Evolutionary conservation across 164 flowering plant species (phyloP), one percentile per base, ranked within the genome.

Genomic region (Magnolia officinalis): DNA sequence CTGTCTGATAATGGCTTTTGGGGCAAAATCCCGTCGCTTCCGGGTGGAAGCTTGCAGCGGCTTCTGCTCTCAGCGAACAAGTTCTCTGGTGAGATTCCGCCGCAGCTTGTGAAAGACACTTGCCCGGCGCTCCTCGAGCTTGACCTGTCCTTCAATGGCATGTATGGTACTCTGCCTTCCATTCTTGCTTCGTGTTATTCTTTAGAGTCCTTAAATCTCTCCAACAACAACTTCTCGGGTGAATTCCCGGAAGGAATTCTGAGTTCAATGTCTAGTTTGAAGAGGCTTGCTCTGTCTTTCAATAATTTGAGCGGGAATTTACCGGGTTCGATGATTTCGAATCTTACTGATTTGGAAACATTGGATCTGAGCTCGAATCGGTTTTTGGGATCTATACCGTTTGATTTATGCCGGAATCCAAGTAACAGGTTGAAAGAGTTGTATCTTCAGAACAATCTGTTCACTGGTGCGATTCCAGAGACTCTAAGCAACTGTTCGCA

Each of bases 291-390:
- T 20, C 52, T 94, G 65, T 82, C 93, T 26, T 87, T 74, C 79
- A 96, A 96, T 80, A 63, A 81, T 31, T 90, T 94, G 61, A 20
- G 51, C 8, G 97, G 97, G 8, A 21, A 9, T 13, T 73, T 96
- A 76, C 89, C 94, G 18, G 87, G 86, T 64, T 83, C 90, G 7
- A 55, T 91, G 29, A 55, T 88, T 67, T 87, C 68, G 5, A 79
- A 74, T 55, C 78, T 92, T 37, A 70, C 85, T 11, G 75, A 65
- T 51, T 88, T 96, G 89, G 93, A 91, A 84, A 50, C 79, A 10
- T 85, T 96, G 75, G 99, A 94, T 83, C 87, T 92, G 81, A 92
- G 97, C 76, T 89, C 97, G 8, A 96, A 96, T 75, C 84, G 76
- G 50, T 21, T 96, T n/a, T 74, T 90, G 19, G 99, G 97, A 10